These are phyloP conservation scores for Gymnopilus junonius DNA, from an alignment of 768 basidiomycete species.

Conservation along the genomic window DNA sequence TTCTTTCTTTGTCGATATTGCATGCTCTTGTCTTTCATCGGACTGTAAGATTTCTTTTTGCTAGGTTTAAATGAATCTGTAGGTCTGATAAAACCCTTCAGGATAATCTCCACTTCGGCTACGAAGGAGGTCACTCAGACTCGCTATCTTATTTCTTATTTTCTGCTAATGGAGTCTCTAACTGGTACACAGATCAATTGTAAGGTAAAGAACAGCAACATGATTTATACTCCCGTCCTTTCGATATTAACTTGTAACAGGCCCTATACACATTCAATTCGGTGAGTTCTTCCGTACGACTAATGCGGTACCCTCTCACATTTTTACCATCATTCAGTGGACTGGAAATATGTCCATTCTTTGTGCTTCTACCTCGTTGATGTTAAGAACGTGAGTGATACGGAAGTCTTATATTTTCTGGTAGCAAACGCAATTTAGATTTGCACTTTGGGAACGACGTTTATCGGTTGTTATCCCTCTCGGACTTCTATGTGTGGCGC, in stretches of 20 bases:
- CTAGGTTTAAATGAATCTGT: neutral
- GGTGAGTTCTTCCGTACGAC: conserved; percentile 36
- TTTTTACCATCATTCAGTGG: conserved; percentile 41
- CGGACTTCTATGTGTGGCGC: conserved; percentile 57
- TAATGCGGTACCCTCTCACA: neutral
- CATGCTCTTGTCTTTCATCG: conserved; percentile 67
- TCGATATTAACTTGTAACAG: conserved; percentile 31
- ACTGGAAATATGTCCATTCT: conserved; percentile 68
- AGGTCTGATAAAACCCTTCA: conserved; percentile 29
- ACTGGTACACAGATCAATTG: conserved; percentile 55
- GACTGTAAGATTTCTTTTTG: conserved; percentile 49
- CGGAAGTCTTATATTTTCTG: neutral
- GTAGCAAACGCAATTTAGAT: conserved; percentile 40
- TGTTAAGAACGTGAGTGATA: conserved; percentile 64
- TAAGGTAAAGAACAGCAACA: conserved; percentile 44
- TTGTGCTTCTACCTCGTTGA: conserved; percentile 68
- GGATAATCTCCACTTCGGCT: conserved; percentile 62
- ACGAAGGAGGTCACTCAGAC: conserved; percentile 43
- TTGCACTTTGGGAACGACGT: conserved; percentile 73
- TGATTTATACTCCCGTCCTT: neutral
- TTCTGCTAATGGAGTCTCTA: conserved; percentile 15
- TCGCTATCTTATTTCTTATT: neutral
- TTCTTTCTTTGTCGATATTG: conserved; percentile 77
- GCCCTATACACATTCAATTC: conserved; percentile 74
- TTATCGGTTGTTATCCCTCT: conserved; percentile 53